A percentile compares a stretch with the other conserved stretches of the same genome.
Evolutionary conservation across 441 rosid genomes (phyloP).

Genomic region (Viola pubescens): DNA sequence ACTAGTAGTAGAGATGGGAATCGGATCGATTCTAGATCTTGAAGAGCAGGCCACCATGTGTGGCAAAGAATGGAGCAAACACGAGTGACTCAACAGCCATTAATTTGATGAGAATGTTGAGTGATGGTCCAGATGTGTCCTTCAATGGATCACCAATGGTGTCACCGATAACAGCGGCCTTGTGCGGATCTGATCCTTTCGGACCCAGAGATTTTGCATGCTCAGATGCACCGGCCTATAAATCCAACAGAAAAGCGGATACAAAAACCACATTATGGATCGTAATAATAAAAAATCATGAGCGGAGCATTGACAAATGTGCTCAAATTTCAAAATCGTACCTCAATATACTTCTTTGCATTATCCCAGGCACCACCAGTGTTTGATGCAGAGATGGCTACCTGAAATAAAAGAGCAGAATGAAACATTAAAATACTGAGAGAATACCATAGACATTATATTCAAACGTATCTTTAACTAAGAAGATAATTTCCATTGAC

Average conservation of each 20-base stretch:
- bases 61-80: conserved; percentile 60
- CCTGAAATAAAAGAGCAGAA: conserved; percentile 19
- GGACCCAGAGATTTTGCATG: conserved; percentile 59
- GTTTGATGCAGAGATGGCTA: conserved; percentile 61
- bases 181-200: conserved; percentile 55
- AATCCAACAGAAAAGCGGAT: background rate
- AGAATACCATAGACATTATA: background rate
- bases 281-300: background rate
- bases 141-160: conserved; percentile 63
- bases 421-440: background rate
- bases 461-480: background rate
- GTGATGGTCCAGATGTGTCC: conserved; percentile 63
- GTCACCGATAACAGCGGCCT: conserved; percentile 64
- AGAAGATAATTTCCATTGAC: background rate
- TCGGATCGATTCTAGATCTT: conserved; percentile 27
- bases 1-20: background rate
- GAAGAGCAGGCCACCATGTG: conserved; percentile 56
- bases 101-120: conserved; percentile 64
- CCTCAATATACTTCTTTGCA: conserved; percentile 73
- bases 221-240: conserved; percentile 55
- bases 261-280: background rate
- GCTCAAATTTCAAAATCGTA: conserved; percentile 2
- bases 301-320: background rate
- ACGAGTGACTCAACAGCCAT: conserved; percentile 69
- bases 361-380: conserved; percentile 64